Conservation (phyloP, 306 rosid species). For the Cicer pinnatifidum region DNA sequence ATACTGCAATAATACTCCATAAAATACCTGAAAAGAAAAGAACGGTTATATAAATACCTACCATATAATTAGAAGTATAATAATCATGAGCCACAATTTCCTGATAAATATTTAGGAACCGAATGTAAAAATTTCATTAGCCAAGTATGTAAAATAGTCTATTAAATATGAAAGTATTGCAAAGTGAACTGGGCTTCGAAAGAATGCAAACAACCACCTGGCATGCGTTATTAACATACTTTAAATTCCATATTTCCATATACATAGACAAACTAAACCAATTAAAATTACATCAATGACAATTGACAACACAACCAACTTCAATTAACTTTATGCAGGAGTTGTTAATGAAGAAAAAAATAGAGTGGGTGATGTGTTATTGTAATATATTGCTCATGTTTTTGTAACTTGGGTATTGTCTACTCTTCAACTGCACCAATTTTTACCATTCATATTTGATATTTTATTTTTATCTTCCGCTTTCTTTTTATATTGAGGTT, state of each 20-base stretch:
- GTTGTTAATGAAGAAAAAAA: neutral
- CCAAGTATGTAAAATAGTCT: conserved; percentile 6
- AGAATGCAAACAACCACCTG: conserved; percentile 9
- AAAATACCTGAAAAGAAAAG: conserved; percentile 73
- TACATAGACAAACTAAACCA: neutral
- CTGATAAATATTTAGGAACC: conserved; percentile 26
- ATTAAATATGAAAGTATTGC: conserved; percentile 2
- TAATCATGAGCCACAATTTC: conserved; percentile 31
- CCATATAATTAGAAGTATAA: neutral
- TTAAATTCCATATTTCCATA: neutral
- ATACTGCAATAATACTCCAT: conserved; percentile 86
- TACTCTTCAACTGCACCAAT: conserved; percentile 6
- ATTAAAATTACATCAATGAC: neutral
- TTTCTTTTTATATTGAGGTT: conserved; percentile 11
- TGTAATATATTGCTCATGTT: neutral
- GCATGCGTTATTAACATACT: neutral
- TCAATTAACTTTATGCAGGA: neutral
- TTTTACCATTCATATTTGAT: neutral
- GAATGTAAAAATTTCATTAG: conserved; percentile 11
- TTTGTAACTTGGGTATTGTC: neutral
- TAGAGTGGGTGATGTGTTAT: neutral
- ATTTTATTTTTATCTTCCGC: neutral
- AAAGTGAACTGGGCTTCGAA: neutral
- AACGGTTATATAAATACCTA: conserved; percentile 12
- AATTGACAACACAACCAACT: conserved; percentile 16